Evolutionary conservation across 2,329 filamentous ascomycete species (phyloP), one percentile per base, ranked within the genome.

Genomic region (Pseudogymnoascus destructans): DNA sequence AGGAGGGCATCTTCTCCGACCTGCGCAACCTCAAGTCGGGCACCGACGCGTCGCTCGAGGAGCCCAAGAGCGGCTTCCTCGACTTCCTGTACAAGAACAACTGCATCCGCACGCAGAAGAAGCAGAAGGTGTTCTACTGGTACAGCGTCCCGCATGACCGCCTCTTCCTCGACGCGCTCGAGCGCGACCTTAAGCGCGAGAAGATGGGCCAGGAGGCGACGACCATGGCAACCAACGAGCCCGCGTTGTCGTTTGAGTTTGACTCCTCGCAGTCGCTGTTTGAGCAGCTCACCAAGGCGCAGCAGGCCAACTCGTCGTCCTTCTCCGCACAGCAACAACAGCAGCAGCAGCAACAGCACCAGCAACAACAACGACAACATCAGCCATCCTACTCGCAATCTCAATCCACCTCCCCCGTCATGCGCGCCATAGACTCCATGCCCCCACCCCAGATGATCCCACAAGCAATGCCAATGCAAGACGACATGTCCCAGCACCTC

Each of bases 51-150:
- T 96, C 93, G 40, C 83, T 98, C 61, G 93, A 98, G 75, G 93
- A 98, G 77, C 93, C 93, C 59, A 98, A 98, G 80, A 97, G 92
- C 75, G 86, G 88, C 1, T 98, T 98, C 75, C 81, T 98, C 62
- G 93, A 98, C 74, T 98, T 97, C 72, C 79, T 98, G 46, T 98
- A 98, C 83, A 98, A 98, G 81, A 98, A 98, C 81, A 98, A 98
- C 78, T 98, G 93, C 80, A 98, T 98, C 67, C 86, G 93, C 66
- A 98, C 93, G 35, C 93, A 98, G 74, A 98, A 98, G 84, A 98
- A 98, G 80, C 93, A 98, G 71, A 98, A 98, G 79, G 93, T 98
- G 64, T 98, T 98, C 70, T 98, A 97, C 77, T 98, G 93, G 93
- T 98, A 97, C 75, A 96, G 91, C 76, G 93, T 98, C 54, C 93